These are phyloP conservation scores for Volvariella surrecta DNA, from an alignment of 1,284 basidiomycete genomes.

Conservation along the genomic window DNA sequence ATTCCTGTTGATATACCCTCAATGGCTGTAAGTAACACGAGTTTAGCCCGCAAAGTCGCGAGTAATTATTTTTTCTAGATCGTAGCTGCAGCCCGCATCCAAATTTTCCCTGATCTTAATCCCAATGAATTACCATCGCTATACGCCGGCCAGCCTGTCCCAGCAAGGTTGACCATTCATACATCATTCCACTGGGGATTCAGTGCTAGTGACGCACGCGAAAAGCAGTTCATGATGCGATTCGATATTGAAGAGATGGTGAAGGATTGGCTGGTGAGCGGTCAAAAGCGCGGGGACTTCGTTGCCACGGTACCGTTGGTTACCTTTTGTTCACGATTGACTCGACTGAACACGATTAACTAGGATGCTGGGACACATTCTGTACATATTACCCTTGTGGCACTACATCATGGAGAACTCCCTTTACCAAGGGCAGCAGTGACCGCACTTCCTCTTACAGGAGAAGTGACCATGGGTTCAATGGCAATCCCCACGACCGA, in stretches of 20 bases:
- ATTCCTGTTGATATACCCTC: conserved; percentile 80
- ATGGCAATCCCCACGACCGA: conserved; percentile 55
- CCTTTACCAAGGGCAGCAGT: conserved; percentile 62
- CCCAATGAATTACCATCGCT: conserved; percentile 30
- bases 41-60: no score
- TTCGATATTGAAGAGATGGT: conserved; percentile 73
- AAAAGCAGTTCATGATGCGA: conserved; percentile 44
- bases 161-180: conserved; percentile 50
- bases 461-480: conserved; percentile 46
- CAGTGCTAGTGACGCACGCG: conserved; percentile 27
- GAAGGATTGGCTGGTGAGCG: conserved; percentile 78
- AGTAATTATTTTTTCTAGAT: conserved; percentile 35
- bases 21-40: conserved; percentile 58
- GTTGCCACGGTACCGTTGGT: conserved; percentile 42
- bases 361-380: conserved; percentile 52
- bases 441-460: conserved; percentile 43
- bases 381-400: conserved; percentile 63
- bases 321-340: not conserved
- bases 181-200: conserved; percentile 72
- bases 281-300: conserved; percentile 73
- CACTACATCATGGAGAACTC: conserved; percentile 71
- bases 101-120: conserved; percentile 33
- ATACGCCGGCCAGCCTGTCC: conserved; percentile 75
- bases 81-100: conserved; percentile 57
- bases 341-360: not conserved